Evolutionary conservation across 108 stramenopile genomes (phyloP).

Genomic region (Chaetoceros tenuissimus): DNA sequence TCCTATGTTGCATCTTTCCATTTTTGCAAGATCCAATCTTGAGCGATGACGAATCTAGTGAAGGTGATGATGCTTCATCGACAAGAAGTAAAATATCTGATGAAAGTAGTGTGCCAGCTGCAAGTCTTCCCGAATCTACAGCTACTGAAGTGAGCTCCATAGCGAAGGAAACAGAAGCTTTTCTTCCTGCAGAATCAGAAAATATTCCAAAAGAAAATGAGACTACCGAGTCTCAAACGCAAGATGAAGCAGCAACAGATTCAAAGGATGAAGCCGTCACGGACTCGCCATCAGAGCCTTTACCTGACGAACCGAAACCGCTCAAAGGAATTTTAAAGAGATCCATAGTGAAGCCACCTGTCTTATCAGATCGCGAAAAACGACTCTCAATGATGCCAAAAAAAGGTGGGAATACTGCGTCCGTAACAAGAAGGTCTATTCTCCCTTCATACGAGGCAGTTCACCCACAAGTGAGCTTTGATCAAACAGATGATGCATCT

Average conservation of each 20-base stretch:
- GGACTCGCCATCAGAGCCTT: background rate
- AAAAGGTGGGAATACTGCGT: conserved; percentile 5
- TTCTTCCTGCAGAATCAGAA: background rate
- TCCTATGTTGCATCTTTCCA: conserved; percentile 11
- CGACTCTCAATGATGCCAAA: background rate
- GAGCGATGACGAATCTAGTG: conserved; percentile 19
- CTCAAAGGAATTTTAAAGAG: background rate
- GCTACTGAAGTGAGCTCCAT: background rate
- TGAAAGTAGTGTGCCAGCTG: background rate
- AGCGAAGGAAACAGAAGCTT: background rate
- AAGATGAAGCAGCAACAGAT: background rate
- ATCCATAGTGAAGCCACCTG: background rate
- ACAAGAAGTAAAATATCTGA: conserved; percentile 31
- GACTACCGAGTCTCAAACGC: background rate
- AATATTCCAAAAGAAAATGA: background rate
- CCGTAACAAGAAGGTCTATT: conserved; percentile 1
- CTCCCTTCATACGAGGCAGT: background rate
- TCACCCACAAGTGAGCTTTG: conserved; percentile 23
- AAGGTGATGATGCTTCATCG: conserved; percentile 3
- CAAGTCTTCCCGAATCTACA: background rate
- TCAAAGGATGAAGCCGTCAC: background rate
- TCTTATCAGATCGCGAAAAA: background rate
- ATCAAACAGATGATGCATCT: conserved; percentile 25
- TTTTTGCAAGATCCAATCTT: background rate
- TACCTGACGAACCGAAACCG: background rate